phyloP scores from a whole-genome alignment of 108 stramenopile species.

The Cyclotella cryptica region DNA sequence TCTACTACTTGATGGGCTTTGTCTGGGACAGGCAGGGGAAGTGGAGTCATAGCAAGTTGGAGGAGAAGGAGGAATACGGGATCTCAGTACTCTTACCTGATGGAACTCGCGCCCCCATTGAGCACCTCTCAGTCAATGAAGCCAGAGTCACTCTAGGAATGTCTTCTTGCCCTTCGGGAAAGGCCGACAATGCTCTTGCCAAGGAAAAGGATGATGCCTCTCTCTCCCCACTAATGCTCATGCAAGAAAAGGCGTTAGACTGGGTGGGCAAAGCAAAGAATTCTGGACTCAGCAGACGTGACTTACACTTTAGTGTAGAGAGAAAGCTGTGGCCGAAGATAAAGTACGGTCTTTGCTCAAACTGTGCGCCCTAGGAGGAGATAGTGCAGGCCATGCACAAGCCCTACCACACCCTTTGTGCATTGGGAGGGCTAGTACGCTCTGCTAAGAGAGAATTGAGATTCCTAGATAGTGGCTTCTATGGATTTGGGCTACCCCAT shows the following conservation, averaged over 20 bases:
- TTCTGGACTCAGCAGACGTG: no score
- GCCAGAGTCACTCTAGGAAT: constrained; percentile 2
- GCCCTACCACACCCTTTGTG: no score
- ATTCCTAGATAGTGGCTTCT: constrained; percentile 10
- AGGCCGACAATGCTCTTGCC: no score
- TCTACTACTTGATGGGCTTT: constrained; percentile 6
- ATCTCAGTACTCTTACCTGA: not conserved
- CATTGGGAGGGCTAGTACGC: no score
- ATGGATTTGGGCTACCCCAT: constrained; percentile 12
- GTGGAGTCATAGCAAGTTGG: no score
- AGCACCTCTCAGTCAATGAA: constrained; percentile 2
- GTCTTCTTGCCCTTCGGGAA: constrained; percentile 1
- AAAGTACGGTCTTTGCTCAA: no score
- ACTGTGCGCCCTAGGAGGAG: no score
- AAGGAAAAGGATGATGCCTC: not conserved
- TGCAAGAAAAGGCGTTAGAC: not conserved
- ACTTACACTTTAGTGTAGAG: no score
- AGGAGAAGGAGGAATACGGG: no score
- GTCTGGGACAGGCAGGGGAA: not conserved
- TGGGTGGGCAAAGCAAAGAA: constrained; percentile 7
- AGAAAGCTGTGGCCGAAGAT: no score
- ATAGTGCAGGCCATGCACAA: no score
- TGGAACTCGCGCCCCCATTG: not conserved
- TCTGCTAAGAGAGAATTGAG: not conserved
- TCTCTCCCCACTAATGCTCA: not conserved